Evolutionary conservation across 2,329 filamentous ascomycete genomes (phyloP), one percentile per base, ranked within the genome.

Genomic region (Sporothrix inflata): DNA sequence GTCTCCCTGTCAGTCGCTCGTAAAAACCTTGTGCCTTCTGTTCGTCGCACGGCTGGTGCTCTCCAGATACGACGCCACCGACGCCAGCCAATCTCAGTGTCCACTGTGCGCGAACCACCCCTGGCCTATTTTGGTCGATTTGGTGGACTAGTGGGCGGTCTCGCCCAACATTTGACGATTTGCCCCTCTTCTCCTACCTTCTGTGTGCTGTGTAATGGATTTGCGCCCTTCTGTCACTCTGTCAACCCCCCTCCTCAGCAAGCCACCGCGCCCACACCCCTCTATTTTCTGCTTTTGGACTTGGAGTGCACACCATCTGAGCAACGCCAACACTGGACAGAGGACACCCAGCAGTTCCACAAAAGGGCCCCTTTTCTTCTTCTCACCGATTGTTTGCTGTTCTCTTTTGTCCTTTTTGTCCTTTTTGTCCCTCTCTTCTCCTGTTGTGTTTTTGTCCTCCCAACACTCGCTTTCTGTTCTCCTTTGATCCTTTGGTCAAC

Each of bases 301-400:
- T 27, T 61, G 51, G 67, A 57, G 68, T 70, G 42, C 49, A 63
- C 68, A 61, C 68, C 67, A 40, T 61, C 34, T 69, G 27, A 24
- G 11, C 66, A 42, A 40, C 51, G 16, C 40, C 34, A 19, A 30
- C 7, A n/a, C 11, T 16, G 38, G n/a, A 61, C 30, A 19, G n/a
- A 9, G 30, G 8, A n/a, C 30, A 61, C 4, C 60, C 60, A 51
- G 72, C 60, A 51, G 72, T 71, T 71, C 69, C 72, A 73, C 69
- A 69, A 73, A 73, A 71, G 34, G 72, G 19, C 53, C 49, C 49
- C 63, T 61, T 66, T 57, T 69, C 47, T 34, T 60, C 69, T 51
- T 61, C 63, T 72, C 72, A 73, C 72, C 72, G 72, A 69, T 61
- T 70, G 69, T 71, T 69, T 67, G 61, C 38, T 66, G 57, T 73